Conservation (phyloP, 179 eudicot genomes). For the Nepenthes alata region DNA sequence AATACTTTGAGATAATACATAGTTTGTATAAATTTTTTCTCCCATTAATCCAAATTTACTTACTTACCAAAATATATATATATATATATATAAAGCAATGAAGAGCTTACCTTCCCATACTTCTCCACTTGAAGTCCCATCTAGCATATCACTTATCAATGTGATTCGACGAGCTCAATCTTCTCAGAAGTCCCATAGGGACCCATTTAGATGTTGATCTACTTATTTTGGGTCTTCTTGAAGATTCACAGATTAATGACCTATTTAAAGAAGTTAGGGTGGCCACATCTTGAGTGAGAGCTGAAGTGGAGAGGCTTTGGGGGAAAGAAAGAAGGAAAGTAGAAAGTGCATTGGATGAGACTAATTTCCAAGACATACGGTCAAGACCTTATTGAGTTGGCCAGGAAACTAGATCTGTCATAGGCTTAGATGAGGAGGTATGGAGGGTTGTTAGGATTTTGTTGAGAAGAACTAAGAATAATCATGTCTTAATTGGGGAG, state of each 20-base stretch:
- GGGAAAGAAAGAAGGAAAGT: constrained; percentile 66
- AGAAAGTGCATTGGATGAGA: constrained; percentile 55
- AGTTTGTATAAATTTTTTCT: too few relatives aligned
- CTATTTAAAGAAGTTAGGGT: constrained; percentile 65
- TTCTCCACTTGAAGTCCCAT: constrained; percentile 55
- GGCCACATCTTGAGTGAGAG: constrained; percentile 32
- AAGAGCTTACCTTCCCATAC: constrained; percentile 47
- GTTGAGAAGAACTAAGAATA: constrained; percentile 70
- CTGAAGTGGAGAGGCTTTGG: constrained; percentile 55
- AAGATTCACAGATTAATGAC: constrained; percentile 58
- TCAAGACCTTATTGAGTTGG: constrained; percentile 64
- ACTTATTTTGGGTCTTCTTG: constrained; percentile 51
- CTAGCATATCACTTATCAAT: constrained; percentile 46
- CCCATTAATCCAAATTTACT: too few relatives aligned
- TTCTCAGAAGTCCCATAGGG: constrained; percentile 49
- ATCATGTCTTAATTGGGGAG: constrained; percentile 71
- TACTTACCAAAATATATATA: too few relatives aligned
- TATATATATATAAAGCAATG: constrained; percentile 42
- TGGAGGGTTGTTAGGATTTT: constrained; percentile 56
- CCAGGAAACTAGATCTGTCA: constrained; percentile 79
- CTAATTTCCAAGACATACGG: constrained; percentile 66
- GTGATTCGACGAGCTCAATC: constrained; percentile 58
- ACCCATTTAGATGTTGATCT: constrained; percentile 70
- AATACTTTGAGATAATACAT: too few relatives aligned
- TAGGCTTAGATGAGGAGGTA: constrained; percentile 78